Conservation (phyloP, 805 yeast genomes). For the Ogataea paradorogensis region DNA sequence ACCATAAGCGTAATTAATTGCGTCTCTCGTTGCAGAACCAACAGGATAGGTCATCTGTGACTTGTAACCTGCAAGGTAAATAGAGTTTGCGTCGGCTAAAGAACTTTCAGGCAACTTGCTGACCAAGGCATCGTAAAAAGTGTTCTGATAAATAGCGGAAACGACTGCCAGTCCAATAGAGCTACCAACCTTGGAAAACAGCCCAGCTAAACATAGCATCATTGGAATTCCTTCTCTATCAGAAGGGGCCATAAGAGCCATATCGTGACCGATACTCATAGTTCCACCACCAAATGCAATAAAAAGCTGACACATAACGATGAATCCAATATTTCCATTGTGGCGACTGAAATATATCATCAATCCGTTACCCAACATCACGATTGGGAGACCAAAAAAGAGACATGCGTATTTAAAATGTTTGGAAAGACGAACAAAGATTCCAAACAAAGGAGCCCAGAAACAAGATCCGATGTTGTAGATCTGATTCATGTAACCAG, state of each 20-base stretch:
- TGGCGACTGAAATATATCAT: constrained; percentile 27
- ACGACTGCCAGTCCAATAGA: constrained; percentile 41
- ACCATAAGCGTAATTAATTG: constrained; percentile 29
- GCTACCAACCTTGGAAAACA: constrained; percentile 37
- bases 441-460: constrained; percentile 23
- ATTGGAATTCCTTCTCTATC: constrained; percentile 41
- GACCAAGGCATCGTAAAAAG: constrained; percentile 27
- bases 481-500: constrained; percentile 28
- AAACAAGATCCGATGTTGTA: constrained; percentile 27
- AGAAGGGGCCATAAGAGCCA: constrained; percentile 39
- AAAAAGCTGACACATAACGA: constrained; percentile 33
- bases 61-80: constrained; percentile 24
- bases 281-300: constrained; percentile 41
- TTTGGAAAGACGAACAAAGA: constrained; percentile 20
- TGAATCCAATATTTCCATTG: constrained; percentile 20
- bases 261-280: constrained; percentile 28
- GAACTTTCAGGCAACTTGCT: constrained; percentile 27
- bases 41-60: constrained; percentile 24
- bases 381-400: constrained; percentile 23
- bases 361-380: constrained; percentile 25
- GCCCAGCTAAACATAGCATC: constrained; percentile 35
- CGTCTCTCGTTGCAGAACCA: constrained; percentile 27
- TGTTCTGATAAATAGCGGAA: constrained; percentile 37
- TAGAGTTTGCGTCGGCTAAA: constrained; percentile 12
- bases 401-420: constrained; percentile 24